Percentiles rank a stretch among this genome's conserved stretches.
Evolutionary conservation across 805 yeast species (phyloP).

Genomic region (Cyberlindnera japonica): DNA sequence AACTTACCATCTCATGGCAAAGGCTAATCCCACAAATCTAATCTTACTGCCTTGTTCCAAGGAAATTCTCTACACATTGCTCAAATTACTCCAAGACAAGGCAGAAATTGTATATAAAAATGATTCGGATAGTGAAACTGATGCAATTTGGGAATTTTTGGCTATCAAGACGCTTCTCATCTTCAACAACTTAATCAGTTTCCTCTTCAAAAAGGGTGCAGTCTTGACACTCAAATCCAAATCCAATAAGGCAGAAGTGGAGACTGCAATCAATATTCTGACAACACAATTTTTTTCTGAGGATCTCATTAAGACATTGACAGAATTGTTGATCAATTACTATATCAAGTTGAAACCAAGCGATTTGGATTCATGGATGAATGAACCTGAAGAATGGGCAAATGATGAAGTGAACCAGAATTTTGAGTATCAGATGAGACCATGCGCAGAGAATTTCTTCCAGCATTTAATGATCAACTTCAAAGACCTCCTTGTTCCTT

Average conservation of each 20-base stretch:
- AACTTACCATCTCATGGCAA: conserved; percentile 57
- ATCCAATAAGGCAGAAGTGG: conserved; percentile 61
- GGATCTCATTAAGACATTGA: conserved; percentile 50
- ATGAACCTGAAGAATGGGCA: conserved; percentile 92
- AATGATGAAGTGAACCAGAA: conserved; percentile 71
- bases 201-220: conserved; percentile 64
- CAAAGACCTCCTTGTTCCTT: conserved; percentile 50
- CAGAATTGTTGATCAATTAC: conserved; percentile 66
- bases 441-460: conserved; percentile 83
- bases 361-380: conserved; percentile 77
- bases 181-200: conserved; percentile 59
- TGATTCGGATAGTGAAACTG: conserved; percentile 45
- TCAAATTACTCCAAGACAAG: conserved; percentile 57
- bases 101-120: conserved; percentile 63
- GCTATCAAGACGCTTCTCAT: conserved; percentile 64
- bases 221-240: conserved; percentile 56
- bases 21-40: conserved; percentile 64
- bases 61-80: conserved; percentile 56
- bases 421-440: conserved; percentile 81
- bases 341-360: conserved; percentile 69
- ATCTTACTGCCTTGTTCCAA: conserved; percentile 61
- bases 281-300: conserved; percentile 55
- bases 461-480: conserved; percentile 67
- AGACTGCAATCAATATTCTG: conserved; percentile 50
- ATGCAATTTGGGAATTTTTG: conserved; percentile 67